These are phyloP conservation scores for Phycomyces nitens DNA, from an alignment of 192 early-diverging fungal species.

Conservation along the genomic window DNA sequence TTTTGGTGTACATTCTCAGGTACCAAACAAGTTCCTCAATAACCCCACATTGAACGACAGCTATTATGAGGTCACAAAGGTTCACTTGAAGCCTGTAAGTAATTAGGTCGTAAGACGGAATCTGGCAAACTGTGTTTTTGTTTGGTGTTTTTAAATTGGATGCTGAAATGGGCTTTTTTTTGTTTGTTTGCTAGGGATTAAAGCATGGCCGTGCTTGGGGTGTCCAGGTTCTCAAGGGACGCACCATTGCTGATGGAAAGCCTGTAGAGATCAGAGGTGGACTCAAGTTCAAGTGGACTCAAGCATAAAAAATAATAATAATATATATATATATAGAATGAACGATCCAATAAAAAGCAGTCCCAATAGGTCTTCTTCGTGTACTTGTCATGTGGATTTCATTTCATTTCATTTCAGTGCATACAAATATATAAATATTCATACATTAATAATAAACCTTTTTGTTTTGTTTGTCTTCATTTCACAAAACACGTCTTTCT, in stretches of 20 bases:
- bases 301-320: neutral
- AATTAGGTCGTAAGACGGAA: no score
- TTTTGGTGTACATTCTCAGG: neutral
- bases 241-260: conserved; percentile 16
- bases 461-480: no score
- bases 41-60: conserved; percentile 16
- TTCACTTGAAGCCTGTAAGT: conserved; percentile 11
- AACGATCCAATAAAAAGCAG: no score
- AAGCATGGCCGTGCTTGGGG: conserved; percentile 23
- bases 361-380: neutral
- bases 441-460: no score
- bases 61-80: conserved; percentile 28
- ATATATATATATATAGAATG: neutral
- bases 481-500: no score
- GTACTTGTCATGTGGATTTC: neutral
- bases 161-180: neutral
- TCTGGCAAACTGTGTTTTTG: no score
- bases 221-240: conserved; percentile 20
- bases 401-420: no score
- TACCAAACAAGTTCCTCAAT: conserved; percentile 17
- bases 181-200: conserved; percentile 12
- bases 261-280: conserved; percentile 20
- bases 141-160: neutral
- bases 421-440: no score
- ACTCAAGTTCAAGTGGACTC: conserved; percentile 14